A percentile compares a stretch with the other conserved stretches of the same genome.
Evolutionary conservation across 1,284 basidiomycete species (phyloP).

Genomic region (Trichosporon asahii): DNA sequence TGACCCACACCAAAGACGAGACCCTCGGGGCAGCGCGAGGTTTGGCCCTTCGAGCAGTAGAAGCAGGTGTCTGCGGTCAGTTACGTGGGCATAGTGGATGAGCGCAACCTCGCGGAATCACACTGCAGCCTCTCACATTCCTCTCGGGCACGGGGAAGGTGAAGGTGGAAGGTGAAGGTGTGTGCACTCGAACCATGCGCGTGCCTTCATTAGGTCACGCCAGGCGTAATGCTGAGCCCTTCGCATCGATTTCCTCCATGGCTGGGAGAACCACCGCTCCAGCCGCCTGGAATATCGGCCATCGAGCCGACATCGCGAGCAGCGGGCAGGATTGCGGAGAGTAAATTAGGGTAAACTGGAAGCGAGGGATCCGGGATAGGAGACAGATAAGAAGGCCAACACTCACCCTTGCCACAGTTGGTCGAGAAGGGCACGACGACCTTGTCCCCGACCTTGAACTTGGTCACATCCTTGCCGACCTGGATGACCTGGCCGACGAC

Average conservation of each 20-base stretch:
- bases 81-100: not conserved
- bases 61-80: slow-evolving; percentile 35
- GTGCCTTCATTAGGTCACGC: not conserved
- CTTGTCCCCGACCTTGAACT: slow-evolving; percentile 70
- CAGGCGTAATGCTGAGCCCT: too few relatives aligned
- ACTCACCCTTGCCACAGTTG: slow-evolving; percentile 57
- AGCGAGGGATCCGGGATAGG: not conserved
- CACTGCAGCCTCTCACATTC: not conserved
- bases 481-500: slow-evolving; percentile 73
- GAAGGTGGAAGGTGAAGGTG: not conserved
- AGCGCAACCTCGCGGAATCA: too few relatives aligned
- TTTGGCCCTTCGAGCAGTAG: slow-evolving; percentile 70
- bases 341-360: too few relatives aligned
- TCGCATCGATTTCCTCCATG: too few relatives aligned
- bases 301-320: too few relatives aligned
- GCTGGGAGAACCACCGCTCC: too few relatives aligned
- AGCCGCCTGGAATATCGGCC: too few relatives aligned
- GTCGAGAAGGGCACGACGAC: slow-evolving; percentile 80
- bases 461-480: slow-evolving; percentile 65
- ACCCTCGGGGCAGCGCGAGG: slow-evolving; percentile 67
- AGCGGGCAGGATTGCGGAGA: too few relatives aligned
- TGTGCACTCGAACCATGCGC: not conserved
- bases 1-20: slow-evolving; percentile 45
- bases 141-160: not conserved
- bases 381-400: not conserved